Conservation (phyloP, 805 yeast species). For the Wickerhamomyces hampshirensis region DNA sequence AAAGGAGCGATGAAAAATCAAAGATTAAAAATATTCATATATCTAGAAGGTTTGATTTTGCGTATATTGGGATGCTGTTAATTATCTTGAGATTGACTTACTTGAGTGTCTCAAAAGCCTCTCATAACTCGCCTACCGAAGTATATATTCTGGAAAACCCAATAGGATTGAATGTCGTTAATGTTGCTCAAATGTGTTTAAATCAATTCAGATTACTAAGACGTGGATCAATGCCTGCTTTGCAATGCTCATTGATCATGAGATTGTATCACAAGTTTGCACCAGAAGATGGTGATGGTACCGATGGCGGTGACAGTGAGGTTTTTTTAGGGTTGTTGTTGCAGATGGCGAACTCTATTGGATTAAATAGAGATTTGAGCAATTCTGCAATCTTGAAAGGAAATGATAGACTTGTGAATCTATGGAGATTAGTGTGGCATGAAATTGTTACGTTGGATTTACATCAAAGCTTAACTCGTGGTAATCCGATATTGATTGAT, state of each 20-base stretch:
- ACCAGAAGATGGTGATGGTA: conserved; percentile 56
- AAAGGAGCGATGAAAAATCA: conserved; percentile 5
- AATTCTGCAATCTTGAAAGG: conserved; percentile 24
- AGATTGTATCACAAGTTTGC: conserved; percentile 44
- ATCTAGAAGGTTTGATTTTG: conserved; percentile 23
- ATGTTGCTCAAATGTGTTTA: conserved; percentile 49
- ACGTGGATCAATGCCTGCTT: conserved; percentile 42
- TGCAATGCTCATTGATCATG: conserved; percentile 51
- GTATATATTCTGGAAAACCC: conserved; percentile 41
- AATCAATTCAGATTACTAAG: conserved; percentile 49
- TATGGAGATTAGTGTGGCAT: conserved; percentile 60
- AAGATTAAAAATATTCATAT: conserved; percentile 9
- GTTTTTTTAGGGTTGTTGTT: conserved; percentile 44
- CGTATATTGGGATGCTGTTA: conserved; percentile 19
- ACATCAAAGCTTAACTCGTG: conserved; percentile 41
- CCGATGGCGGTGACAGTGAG: conserved; percentile 46
- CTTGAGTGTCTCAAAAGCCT: conserved; percentile 16
- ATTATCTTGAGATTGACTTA: conserved; percentile 21
- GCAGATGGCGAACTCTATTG: conserved; percentile 54
- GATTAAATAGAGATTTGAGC: conserved; percentile 53
- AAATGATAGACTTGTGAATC: conserved; percentile 31
- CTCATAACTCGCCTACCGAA: conserved; percentile 17
- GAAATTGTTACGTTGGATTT: conserved; percentile 42
- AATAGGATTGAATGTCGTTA: conserved; percentile 38
- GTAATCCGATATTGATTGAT: conserved; percentile 39